Evolutionary conservation across 106 monocot genomes (phyloP), one percentile per base, ranked within the genome.

Genomic region (Allium cepa): DNA sequence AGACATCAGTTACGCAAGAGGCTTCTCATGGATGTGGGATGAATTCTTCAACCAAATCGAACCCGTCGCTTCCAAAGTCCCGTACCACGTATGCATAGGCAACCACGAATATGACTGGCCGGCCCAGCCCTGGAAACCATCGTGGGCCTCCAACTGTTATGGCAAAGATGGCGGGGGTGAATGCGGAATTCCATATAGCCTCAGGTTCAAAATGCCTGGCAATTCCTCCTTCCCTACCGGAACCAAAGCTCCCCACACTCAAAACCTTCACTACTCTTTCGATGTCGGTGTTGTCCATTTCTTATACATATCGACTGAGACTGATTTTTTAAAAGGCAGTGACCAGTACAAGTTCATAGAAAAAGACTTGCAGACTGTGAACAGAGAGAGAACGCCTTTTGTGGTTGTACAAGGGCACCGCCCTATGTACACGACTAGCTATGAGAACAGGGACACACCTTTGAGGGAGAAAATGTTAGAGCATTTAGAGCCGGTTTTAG

Each of bases 81-180:
- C 97, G 13, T 97, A 97, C 75, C 97, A 97, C 72, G 97, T 97
- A 12, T 86, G 84, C 66, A 92, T 92, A 55, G 97, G 97, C 11
- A 97, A 97, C 63, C 92, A 97, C 53, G 97, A 97, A 77, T 97
- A 97, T 75, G 97, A 97, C 64, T 97, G 96, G 96, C 96, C 86
- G 49, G 60, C 46, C 22, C 96, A 97, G 78, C 97, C 97, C 56
- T 97, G 97, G 97, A 86, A 57, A 68, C 97, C 97, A 53, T 70
- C 69, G 18, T 97, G 97, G 97, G 62, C 92, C 47, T 79, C 28
- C 27, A 63, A 72, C 68, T 69, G 72, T 2, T 97, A 89, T 71
- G 82, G 82, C 17, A 92, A 56, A 28, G 97, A 97, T 70, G 92
- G 97, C 49, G 97, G 97, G 63, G 97, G 97, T 13, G 97, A 97